Percentiles rank a stretch among this genome's conserved stretches.
These are phyloP conservation scores for Pseudocercospora macadamiae DNA, from an alignment of 2,329 filamentous ascomycete genomes.

Conservation along the genomic window DNA sequence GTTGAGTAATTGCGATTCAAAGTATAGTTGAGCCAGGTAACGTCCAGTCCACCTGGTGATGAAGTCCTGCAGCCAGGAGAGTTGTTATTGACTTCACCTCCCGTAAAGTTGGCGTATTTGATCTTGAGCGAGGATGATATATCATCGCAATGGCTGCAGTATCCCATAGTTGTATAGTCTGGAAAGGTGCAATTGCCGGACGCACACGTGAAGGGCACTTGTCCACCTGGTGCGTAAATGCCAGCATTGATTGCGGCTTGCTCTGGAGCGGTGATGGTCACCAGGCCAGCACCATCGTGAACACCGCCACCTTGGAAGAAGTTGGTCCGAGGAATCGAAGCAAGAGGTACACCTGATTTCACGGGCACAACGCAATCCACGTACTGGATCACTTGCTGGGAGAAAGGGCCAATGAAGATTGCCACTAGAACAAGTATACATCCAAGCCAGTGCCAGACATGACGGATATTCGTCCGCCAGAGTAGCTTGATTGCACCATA, in stretches of 20 bases:
- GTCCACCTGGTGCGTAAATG: neutral
- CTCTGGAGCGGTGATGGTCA: conserved; percentile 9
- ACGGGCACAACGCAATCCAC: conserved; percentile 5
- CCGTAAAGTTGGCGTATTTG: neutral
- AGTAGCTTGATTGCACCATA: conserved; percentile 9
- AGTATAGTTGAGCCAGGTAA: neutral
- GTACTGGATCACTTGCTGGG: conserved; percentile 18
- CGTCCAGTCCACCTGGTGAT: neutral
- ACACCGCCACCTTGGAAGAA: conserved; percentile 9
- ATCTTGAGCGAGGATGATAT: conserved; percentile 7
- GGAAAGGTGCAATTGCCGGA: conserved; percentile 10
- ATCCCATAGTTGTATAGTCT: conserved; percentile 4
- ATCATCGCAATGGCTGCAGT: conserved; percentile 9
- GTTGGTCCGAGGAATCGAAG: conserved; percentile 2
- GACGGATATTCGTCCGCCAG: neutral
- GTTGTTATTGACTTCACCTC: neutral
- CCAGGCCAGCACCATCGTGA: neutral
- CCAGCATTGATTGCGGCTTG: conserved; percentile 12
- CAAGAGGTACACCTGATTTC: neutral
- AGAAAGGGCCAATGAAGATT: conserved; percentile 14
- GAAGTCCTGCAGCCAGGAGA: neutral
- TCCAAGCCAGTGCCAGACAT: conserved; percentile 16
- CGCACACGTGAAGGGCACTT: neutral
- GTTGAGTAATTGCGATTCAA: conserved; percentile 1
- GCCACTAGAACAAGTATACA: conserved; percentile 11